A percentile compares a stretch with the other conserved stretches of the same genome.
Evolutionary conservation across 768 basidiomycete species (phyloP).

Genomic region (Mycena vulgaris): DNA sequence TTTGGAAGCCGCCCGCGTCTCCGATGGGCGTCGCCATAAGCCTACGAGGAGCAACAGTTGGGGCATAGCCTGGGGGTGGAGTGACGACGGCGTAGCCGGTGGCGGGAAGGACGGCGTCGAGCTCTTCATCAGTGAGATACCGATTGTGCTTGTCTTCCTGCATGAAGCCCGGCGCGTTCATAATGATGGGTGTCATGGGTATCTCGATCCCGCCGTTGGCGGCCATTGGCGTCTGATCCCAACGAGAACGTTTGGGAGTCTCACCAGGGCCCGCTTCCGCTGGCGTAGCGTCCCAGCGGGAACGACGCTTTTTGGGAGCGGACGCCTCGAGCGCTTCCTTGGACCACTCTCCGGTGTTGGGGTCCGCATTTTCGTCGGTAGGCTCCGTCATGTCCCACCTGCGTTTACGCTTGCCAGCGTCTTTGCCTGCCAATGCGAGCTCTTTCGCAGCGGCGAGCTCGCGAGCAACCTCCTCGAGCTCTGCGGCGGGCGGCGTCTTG

Average conservation of each 20-base stretch:
- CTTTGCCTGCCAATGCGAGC: constrained; percentile 50
- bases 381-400: constrained; percentile 82
- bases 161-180: constrained; percentile 90
- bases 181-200: constrained; percentile 86
- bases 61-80: constrained; percentile 94
- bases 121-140: constrained; percentile 96
- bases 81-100: constrained; percentile 93
- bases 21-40: constrained; percentile 70
- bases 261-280: constrained; percentile 74
- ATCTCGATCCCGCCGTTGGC: constrained; percentile 61
- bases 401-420: constrained; percentile 76
- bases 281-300: constrained; percentile 96
- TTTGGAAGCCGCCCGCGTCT: constrained; percentile 91
- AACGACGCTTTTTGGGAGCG: constrained; percentile 92
- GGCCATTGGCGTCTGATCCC: constrained; percentile 94
- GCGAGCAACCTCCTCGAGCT: constrained; percentile 80
- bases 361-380: constrained; percentile 76
- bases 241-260: constrained; percentile 92
- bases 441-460: constrained; percentile 74
- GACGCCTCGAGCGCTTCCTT: constrained; percentile 82
- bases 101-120: constrained; percentile 89
- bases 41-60: constrained; percentile 75
- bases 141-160: constrained; percentile 97
- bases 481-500: constrained; percentile 90
- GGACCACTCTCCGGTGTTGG: constrained; percentile 79